A percentile compares a stretch with the other conserved stretches of the same genome.
Evolutionary conservation across 2,329 filamentous ascomycete genomes (phyloP).

Genomic region (Cytospora schulzeri): DNA sequence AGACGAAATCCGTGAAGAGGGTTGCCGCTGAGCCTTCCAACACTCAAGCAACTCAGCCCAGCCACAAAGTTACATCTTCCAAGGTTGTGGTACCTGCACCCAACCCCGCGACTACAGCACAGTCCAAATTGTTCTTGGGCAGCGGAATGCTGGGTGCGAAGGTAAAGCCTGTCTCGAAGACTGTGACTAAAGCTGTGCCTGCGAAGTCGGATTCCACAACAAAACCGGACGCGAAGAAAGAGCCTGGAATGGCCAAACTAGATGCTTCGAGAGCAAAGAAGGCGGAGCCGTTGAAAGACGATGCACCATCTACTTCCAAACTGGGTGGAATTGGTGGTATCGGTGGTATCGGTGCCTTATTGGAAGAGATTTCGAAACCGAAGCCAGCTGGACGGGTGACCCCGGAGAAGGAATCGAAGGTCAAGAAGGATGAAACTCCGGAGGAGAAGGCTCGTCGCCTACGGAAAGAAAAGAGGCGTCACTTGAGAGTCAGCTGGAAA

Average conservation of each 20-base stretch:
- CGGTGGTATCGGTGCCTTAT: conserved; percentile 49
- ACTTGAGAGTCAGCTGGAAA: conserved; percentile 72
- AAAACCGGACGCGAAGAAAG: conserved; percentile 37
- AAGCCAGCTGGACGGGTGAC: conserved; percentile 38
- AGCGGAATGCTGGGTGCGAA: conserved; percentile 26
- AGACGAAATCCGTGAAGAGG: conserved; percentile 43
- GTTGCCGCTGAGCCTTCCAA: conserved; percentile 37
- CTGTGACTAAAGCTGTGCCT: conserved; percentile 37
- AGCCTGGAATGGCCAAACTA: conserved; percentile 35
- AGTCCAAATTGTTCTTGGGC: conserved; percentile 23
- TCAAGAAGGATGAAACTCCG: conserved; percentile 55
- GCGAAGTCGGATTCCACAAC: conserved; percentile 28
- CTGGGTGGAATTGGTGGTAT: conserved; percentile 43
- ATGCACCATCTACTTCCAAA: conserved; percentile 35
- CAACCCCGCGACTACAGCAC: conserved; percentile 12
- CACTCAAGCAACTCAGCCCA: conserved; percentile 26
- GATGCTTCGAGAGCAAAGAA: conserved; percentile 30
- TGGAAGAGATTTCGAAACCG: conserved; percentile 53
- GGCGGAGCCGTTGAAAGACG: conserved; percentile 38
- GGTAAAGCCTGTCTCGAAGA: conserved; percentile 33
- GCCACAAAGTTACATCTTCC: conserved; percentile 22
- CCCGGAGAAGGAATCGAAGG: conserved; percentile 27
- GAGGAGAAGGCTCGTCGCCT: conserved; percentile 69
- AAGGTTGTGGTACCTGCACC: conserved; percentile 22
- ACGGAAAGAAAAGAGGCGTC: conserved; percentile 71